Evolutionary conservation across 225 moss, liverwort and hornwort genomes (phyloP).

Genomic region (Rhytidiadelphus loreus): DNA sequence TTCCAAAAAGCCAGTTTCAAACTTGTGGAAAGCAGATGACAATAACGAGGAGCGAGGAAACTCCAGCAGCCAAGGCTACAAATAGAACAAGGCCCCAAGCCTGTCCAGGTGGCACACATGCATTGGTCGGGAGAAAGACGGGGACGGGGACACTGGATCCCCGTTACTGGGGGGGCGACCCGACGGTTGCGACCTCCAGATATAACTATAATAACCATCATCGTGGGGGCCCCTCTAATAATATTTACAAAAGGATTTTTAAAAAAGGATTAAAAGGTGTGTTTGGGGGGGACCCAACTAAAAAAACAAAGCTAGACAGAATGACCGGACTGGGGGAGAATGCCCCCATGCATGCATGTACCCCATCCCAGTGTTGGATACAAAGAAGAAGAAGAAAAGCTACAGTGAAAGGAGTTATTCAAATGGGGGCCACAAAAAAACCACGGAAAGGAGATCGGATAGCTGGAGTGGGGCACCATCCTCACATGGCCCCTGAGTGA

Average conservation of each 20-base stretch:
- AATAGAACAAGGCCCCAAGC: neutral
- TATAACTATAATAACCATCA: neutral
- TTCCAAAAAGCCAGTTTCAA: neutral
- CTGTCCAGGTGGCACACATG: neutral
- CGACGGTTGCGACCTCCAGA: neutral
- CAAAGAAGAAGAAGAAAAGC: neutral
- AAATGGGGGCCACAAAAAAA: neutral
- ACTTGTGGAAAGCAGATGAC: neutral
- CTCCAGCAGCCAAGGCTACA: neutral
- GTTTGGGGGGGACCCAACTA: neutral
- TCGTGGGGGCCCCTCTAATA: neutral
- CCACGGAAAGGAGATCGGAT: neutral
- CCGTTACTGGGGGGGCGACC: neutral
- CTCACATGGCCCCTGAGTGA: neutral
- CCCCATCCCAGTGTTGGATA: neutral
- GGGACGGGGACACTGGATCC: neutral
- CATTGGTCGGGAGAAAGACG: neutral
- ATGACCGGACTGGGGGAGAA: too few species aligned
- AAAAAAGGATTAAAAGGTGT: neutral
- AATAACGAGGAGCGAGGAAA: neutral
- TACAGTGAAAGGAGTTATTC: neutral
- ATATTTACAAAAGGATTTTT: neutral
- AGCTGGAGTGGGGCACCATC: neutral
- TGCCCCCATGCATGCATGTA: neutral
- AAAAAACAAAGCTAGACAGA: neutral